Evolutionary conservation across 1,139 yeast species (phyloP).

Genomic region (Hyphopichia buzzinii): DNA sequence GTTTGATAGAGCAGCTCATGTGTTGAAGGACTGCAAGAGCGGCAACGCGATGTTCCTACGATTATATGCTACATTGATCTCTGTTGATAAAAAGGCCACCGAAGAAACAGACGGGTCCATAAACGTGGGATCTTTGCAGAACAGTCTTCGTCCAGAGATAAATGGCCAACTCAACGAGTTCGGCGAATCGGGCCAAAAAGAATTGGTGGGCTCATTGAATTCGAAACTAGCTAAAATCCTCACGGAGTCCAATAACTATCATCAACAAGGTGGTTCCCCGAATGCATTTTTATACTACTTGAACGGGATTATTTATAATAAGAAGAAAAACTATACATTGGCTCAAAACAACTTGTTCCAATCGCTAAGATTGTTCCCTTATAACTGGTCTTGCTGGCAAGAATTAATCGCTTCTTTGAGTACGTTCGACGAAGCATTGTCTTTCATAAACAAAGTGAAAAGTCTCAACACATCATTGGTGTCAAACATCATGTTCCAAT

Average conservation of each 20-base stretch:
- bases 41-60: slow-evolving; percentile 62
- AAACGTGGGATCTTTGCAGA: slow-evolving; percentile 23
- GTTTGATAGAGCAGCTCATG: slow-evolving; percentile 72
- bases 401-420: slow-evolving; percentile 69
- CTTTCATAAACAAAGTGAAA: slow-evolving; percentile 41
- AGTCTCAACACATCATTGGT: slow-evolving; percentile 20
- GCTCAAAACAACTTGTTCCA: slow-evolving; percentile 62
- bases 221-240: slow-evolving; percentile 40
- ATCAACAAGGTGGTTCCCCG: slow-evolving; percentile 20
- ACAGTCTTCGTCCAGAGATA: slow-evolving; percentile 7
- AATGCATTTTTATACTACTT: slow-evolving; percentile 72
- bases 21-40: slow-evolving; percentile 51
- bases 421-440: slow-evolving; percentile 60
- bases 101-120: slow-evolving; percentile 68
- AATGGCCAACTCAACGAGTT: slow-evolving; percentile 12
- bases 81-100: slow-evolving; percentile 71
- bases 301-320: slow-evolving; percentile 61
- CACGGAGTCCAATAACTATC: slow-evolving; percentile 36
- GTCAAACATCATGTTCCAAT: slow-evolving; percentile 53
- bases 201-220: slow-evolving; percentile 18
- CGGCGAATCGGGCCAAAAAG: slow-evolving; percentile 11
- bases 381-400: slow-evolving; percentile 93
- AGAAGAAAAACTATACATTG: slow-evolving; percentile 54
- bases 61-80: slow-evolving; percentile 65
- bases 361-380: slow-evolving; percentile 67